These are phyloP conservation scores for Calonectria henricotiae DNA, from an alignment of 2,329 filamentous ascomycete genomes.

Conservation along the genomic window DNA sequence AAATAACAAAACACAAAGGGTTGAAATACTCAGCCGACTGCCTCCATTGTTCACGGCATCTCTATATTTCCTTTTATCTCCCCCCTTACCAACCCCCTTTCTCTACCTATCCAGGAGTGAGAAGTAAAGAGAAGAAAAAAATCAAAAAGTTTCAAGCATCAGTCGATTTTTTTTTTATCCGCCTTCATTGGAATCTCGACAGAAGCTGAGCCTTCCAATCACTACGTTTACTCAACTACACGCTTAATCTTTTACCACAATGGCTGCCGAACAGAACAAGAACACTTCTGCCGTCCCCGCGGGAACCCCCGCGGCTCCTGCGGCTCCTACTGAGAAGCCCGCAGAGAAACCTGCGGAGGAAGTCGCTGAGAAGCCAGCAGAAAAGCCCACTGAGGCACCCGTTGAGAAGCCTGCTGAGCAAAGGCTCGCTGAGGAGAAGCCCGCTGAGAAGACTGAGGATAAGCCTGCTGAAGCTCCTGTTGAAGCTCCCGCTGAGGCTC, in stretches of 20 bases:
- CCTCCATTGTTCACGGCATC: conserved; percentile 3
- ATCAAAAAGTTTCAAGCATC: background rate
- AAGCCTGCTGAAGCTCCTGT: conserved; percentile 26
- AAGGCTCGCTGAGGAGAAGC: background rate
- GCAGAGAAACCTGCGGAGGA: conserved; percentile 19
- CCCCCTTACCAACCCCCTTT: background rate
- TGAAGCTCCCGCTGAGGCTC: conserved; percentile 32
- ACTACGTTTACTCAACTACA: background rate
- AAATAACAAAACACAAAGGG: background rate
- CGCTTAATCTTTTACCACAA: conserved; percentile 36
- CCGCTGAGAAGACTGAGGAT: conserved; percentile 14
- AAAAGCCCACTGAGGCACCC: conserved; percentile 28
- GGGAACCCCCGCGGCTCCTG: conserved; percentile 32
- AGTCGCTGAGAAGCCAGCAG: background rate
- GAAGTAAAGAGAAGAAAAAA: background rate
- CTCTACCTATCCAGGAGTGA: background rate
- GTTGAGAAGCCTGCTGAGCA: conserved; percentile 39
- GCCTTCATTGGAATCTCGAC: conserved; percentile 25
- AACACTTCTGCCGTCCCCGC: conserved; percentile 37
- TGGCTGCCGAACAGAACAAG: conserved; percentile 55
- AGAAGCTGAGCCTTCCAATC: background rate
- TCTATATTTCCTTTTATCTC: background rate
- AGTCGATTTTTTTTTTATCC: conserved; percentile 7
- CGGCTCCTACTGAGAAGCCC: conserved; percentile 37
- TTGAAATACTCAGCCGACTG: conserved; percentile 18